Evolutionary conservation across 139 green algal species (phyloP).

Genomic region (Limnomonas spitsbergensis): DNA sequence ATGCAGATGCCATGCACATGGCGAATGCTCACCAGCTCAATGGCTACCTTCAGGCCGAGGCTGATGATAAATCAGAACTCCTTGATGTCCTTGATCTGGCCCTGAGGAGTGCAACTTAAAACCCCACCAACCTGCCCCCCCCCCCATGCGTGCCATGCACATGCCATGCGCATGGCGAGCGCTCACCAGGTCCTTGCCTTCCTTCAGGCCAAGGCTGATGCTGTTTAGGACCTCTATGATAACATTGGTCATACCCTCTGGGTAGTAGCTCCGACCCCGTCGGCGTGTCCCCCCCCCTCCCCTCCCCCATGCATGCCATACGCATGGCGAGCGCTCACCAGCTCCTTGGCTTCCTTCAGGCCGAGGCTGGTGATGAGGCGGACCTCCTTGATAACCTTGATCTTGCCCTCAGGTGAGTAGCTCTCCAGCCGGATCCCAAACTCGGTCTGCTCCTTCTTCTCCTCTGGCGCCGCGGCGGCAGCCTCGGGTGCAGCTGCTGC

Average conservation of each 20-base stretch:
- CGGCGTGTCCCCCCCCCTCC: no score
- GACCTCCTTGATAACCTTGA: conserved; percentile 99
- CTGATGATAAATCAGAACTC: conserved; percentile 88
- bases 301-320: no score
- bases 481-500: conserved; percentile 12
- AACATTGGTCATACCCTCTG: no score
- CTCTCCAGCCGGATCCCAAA: conserved; percentile 93
- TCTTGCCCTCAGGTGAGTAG: conserved; percentile 89
- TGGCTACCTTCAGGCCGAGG: conserved; percentile 96
- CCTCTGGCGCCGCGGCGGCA: conserved; percentile 12
- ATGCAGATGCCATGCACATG: no score
- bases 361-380: conserved; percentile 85
- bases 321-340: conserved; percentile 67
- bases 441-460: conserved; percentile 85
- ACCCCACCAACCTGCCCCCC: no score
- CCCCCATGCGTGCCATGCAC: no score
- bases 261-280: no score
- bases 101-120: conserved; percentile 80
- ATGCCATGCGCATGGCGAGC: no score
- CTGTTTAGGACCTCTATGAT: no score
- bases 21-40: conserved; percentile 81
- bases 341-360: conserved; percentile 97
- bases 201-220: no score
- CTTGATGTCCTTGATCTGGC: conserved; percentile 99
- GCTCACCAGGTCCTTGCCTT: no score